Evolutionary conservation across 768 basidiomycete genomes (phyloP), one percentile per base, ranked within the genome.

Genomic region (Boletus patriciae): DNA sequence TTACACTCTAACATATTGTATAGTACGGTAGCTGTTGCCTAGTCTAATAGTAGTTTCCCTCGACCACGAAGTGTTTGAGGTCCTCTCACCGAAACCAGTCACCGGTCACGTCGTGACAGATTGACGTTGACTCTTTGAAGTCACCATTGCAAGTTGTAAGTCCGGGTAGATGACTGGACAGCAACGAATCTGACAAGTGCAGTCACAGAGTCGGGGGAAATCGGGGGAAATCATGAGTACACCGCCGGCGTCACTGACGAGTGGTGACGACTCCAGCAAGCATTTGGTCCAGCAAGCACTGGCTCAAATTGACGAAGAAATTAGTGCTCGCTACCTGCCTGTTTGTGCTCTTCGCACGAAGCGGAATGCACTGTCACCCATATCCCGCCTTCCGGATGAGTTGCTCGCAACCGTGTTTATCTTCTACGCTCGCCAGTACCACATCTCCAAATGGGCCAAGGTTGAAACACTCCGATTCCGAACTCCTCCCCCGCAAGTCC

Each of bases 351-450:
- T 57, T 23, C 19, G 27, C 25, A 43, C 33, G 2, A 47, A 43
- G 19, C 21, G 53, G 13, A 45, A 49, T 18, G 36, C 41, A 23
- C 29, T 47, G 27, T 48, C 36, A 37, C 21, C 27, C 9, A 6
- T 44, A 23, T 48, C 46, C 44, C 43, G 55, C 49, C 44, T 55
- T 38, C 57, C 46, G n/a, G 29, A 48, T 15, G 55, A 44, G 12
- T 27, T 55, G 4, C 52, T 57, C 34, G 50, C 44, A 33, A 40
- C 43, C 18, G 50, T 52, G 18, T 46, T 46, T n/a, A 25, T 37
- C 27, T 46, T 23, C 23, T 48, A 37, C 21, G 46, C 34, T 31
- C 36, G 23, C 23, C 41, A 55, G 38, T n/a, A 29, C n/a, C 27
- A 41, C 23, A 40, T 40, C 45, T 18, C 52, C 38, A 38, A 55